Conservation (phyloP, 371 early-diverging fungal species). For the Actinomortierella ambigua region DNA sequence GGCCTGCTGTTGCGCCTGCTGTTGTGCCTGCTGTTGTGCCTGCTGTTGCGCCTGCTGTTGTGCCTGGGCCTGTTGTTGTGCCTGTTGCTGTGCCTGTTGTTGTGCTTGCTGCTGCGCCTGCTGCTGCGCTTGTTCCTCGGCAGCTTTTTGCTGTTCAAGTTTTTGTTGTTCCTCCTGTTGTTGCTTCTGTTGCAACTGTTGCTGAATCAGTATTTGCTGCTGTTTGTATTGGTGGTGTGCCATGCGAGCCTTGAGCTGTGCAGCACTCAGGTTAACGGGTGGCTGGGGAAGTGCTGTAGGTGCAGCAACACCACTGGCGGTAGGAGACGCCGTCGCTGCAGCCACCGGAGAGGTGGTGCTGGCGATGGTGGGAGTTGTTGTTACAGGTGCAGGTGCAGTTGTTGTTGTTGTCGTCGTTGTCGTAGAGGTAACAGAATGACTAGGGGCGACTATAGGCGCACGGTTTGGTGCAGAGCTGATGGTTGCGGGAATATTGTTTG, state of each 20-base stretch:
- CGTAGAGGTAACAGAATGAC: no score
- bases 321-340: no score
- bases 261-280: not conserved
- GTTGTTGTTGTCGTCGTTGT: no score
- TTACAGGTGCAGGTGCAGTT: no score
- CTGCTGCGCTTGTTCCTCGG: slow-evolving; percentile 7
- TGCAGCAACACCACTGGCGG: not conserved
- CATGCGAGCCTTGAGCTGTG: not conserved
- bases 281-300: slow-evolving; percentile 6
- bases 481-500: no score
- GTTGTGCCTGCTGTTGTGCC: slow-evolving; percentile 13
- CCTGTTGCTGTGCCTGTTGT: not conserved
- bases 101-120: slow-evolving; percentile 8
- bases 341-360: no score
- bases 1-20: no score
- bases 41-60: not conserved
- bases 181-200: slow-evolving; percentile 7
- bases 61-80: not conserved
- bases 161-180: slow-evolving; percentile 17
- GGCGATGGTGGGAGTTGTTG: no score
- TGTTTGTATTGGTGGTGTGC: not conserved
- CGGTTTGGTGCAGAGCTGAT: no score
- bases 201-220: slow-evolving; percentile 16
- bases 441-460: no score
- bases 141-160: slow-evolving; percentile 6